Conservation (phyloP, 1,139 yeast genomes). For the Debaryomyces psychrophilus region DNA sequence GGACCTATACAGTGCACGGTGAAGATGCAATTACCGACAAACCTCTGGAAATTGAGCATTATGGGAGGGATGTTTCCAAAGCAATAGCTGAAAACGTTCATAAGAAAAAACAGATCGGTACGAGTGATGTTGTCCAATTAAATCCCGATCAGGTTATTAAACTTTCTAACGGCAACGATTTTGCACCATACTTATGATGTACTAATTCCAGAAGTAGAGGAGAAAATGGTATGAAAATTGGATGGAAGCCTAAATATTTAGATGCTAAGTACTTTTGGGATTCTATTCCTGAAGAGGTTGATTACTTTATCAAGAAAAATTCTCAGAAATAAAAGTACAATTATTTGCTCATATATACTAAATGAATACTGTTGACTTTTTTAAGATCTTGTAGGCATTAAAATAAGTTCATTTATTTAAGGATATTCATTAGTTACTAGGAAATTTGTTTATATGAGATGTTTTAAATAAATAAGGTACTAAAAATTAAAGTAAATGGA, state of each 20-base stretch:
- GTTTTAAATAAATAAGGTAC: no score
- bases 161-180: constrained; percentile 19
- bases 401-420: no score
- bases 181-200: constrained; percentile 33
- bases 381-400: no score
- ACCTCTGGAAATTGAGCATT: constrained; percentile 29
- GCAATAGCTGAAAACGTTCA: constrained; percentile 25
- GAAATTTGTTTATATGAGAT: no score
- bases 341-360: no score
- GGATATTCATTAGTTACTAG: no score
- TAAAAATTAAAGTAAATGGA: no score
- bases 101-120: constrained; percentile 18
- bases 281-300: constrained; percentile 22
- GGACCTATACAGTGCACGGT: constrained; percentile 23
- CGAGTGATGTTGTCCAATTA: constrained; percentile 23
- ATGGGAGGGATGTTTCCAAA: constrained; percentile 35
- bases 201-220: constrained; percentile 35
- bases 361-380: no score
- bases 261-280: constrained; percentile 21
- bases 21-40: constrained; percentile 21
- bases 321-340: constrained; percentile 3
- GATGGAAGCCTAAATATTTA: constrained; percentile 28
- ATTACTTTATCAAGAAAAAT: constrained; percentile 13
- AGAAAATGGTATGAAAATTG: constrained; percentile 28
- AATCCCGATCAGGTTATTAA: constrained; percentile 20